Conservation (phyloP, 2,329 filamentous ascomycete genomes). For the Ophiocordyceps camponoti-saundersi region DNA sequence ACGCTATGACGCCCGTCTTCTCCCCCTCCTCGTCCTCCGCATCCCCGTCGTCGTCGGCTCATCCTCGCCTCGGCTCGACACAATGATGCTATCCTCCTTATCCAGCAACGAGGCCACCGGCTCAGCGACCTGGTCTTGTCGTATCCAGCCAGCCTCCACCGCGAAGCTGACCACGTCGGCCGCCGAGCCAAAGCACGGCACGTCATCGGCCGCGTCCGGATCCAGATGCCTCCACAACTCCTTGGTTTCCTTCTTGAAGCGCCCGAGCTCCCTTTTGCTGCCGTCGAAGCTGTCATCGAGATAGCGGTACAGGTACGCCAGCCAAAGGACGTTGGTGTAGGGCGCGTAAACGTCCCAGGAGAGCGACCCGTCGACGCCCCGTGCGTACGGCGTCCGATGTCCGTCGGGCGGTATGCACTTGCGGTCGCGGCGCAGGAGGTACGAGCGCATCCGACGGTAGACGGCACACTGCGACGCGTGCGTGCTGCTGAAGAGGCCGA, state of each 20-base stretch:
- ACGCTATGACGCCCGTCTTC: neutral
- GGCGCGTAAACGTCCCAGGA: constrained; percentile 38
- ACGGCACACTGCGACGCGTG: constrained; percentile 43
- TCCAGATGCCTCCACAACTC: constrained; percentile 38
- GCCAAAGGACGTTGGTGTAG: constrained; percentile 50
- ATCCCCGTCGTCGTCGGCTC: constrained; percentile 5
- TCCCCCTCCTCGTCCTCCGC: constrained; percentile 10
- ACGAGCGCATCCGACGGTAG: constrained; percentile 46
- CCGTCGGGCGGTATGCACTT: constrained; percentile 28
- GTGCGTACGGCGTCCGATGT: constrained; percentile 29
- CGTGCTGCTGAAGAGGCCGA: constrained; percentile 41
- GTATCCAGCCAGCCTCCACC: constrained; percentile 40
- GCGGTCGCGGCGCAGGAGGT: constrained; percentile 33
- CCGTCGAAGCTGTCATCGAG: constrained; percentile 29
- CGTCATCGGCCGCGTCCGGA: constrained; percentile 26
- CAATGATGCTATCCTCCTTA: constrained; percentile 24
- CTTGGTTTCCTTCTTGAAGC: constrained; percentile 29
- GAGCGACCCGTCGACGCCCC: constrained; percentile 27
- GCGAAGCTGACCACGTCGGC: constrained; percentile 40
- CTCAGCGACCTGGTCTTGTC: constrained; percentile 31
- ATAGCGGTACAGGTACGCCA: constrained; percentile 43
- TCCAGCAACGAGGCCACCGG: constrained; percentile 17
- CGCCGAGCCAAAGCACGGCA: constrained; percentile 36
- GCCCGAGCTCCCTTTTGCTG: constrained; percentile 23
- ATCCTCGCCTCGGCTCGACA: constrained; percentile 12